Evolutionary conservation across 371 early-diverging fungal species (phyloP), one percentile per base, ranked within the genome.

Genomic region (Mortierella sp.): DNA sequence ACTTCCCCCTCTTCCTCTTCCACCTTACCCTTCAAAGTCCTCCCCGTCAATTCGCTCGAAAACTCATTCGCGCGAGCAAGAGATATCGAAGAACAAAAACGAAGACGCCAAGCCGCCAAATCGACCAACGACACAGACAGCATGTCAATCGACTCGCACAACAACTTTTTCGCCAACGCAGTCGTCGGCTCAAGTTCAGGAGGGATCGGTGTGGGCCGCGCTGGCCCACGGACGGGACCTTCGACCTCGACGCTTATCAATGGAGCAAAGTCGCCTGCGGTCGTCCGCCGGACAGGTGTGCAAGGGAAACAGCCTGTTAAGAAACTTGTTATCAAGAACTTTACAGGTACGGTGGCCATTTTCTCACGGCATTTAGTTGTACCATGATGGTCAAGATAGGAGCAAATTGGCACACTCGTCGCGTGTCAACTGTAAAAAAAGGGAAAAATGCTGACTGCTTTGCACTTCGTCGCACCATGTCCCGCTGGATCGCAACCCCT

Each of bases 261-360:
- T 48, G 79, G 75, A 26, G 72, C 79, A 40, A 80, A 84, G 73
- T 14, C 76, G 5, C 55, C 51, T 28, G 67, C 79, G 4, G 75
- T 67, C 3, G 83, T 87, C 16, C 83, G 87, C 24, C 72, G 87
- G 51, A 76, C 83, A 43, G 83, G 84, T 26, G 85, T 81, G 34
- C 84, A 80, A 64, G 82, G 82, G 37, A 84, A 82, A 51, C 88
- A 88, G 26, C 87, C 84, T 26, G 80, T 88, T 34, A 91, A 91
- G 86, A 93, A 91, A 78, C 85, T 95, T 28, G 89, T 90, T 9
- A 92, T 95, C 75, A 91, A 90, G 71, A 90, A 91, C 79, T 91
- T 93, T 75, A 92, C 93, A 88, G 92, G 95, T 93, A 82, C 72
- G 26, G 9, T 51, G 43, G 34, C 26, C 16, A 11, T 50, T 34